Evolutionary conservation across 148 eudicot species (phyloP).

Genomic region (Persicaria maculosa): DNA sequence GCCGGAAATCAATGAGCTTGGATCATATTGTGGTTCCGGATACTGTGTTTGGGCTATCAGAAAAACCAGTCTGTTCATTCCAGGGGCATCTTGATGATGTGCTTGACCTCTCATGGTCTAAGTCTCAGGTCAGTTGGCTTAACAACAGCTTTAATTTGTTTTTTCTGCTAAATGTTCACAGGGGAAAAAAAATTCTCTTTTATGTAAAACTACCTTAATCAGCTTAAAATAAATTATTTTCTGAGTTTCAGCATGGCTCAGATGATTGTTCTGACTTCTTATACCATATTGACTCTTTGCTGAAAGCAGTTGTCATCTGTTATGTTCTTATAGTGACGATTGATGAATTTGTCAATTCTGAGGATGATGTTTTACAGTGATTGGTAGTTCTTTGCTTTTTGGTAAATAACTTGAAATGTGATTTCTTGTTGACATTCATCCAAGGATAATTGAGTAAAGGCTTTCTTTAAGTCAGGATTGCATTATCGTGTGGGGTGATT

Average conservation of each 20-base stretch:
- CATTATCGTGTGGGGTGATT: neutral
- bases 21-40: conserved; percentile 73
- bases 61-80: conserved; percentile 88
- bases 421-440: neutral
- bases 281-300: neutral
- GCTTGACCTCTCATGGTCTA: conserved; percentile 97
- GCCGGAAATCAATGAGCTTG: conserved; percentile 73
- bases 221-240: too few species aligned
- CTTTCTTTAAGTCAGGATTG: conserved; percentile 8
- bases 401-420: neutral
- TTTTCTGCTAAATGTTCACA: neutral
- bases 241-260: too few species aligned
- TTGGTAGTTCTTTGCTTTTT: neutral
- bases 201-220: too few species aligned
- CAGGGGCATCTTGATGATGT: conserved; percentile 84
- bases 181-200: neutral
- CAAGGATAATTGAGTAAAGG: neutral
- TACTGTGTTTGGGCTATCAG: conserved; percentile 72
- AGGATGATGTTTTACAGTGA: neutral
- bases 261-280: neutral
- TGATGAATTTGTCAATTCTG: neutral
- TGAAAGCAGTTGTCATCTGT: neutral
- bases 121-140: conserved; percentile 68
- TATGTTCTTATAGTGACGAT: neutral
- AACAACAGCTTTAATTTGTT: neutral